Evolutionary conservation across 1,139 yeast species (phyloP), one percentile per base, ranked within the genome.

Genomic region (Diutina ranongensis): DNA sequence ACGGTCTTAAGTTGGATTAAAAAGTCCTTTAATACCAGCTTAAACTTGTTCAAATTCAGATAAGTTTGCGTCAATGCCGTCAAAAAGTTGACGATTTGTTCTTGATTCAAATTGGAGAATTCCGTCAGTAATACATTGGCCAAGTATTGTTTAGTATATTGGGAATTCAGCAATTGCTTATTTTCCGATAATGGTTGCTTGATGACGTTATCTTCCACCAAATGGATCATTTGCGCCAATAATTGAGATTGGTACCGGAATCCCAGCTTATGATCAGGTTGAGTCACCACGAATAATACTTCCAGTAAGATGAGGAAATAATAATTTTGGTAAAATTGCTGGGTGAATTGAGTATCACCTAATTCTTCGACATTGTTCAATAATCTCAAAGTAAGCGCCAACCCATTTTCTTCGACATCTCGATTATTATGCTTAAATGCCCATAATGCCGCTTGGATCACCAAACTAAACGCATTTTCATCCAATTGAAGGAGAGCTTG

Each of bases 201-300:
- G 49, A 92, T 85, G 49, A 78, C 78, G 50, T 79, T 74, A 52
- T 79, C 83, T 60, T 85, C 88, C 16, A 92, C 94, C 49, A 92
- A 69, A 52, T 86, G 87, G 52, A 94, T 78, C 65, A 92, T 72
- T 60, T 82, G 84, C 48, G 95, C 83, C 55, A 94, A 72, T 53
- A 94, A 73, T 58, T 84, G 84, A 4, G 95, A 74, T 67, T 94
- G 98, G 55, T 80, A 76, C 53, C 84, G 77, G 68, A 94, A 94
- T 1, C 97, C 98, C 20, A 97, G 86, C 65, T 92, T 92, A 63
- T 94, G 99, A 61, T 92, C 99, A 7, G 97, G 84, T 62, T 94
- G 98, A 2, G 98, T 92, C 48, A 94, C 74, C 28, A 92, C 98
- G 57, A 78, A 86, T 60, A 94, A 89, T 2, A 95, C 83, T 61